Evolutionary conservation across 768 basidiomycete species (phyloP), one percentile per base, ranked within the genome.

Genomic region (Podaxis sp.): DNA sequence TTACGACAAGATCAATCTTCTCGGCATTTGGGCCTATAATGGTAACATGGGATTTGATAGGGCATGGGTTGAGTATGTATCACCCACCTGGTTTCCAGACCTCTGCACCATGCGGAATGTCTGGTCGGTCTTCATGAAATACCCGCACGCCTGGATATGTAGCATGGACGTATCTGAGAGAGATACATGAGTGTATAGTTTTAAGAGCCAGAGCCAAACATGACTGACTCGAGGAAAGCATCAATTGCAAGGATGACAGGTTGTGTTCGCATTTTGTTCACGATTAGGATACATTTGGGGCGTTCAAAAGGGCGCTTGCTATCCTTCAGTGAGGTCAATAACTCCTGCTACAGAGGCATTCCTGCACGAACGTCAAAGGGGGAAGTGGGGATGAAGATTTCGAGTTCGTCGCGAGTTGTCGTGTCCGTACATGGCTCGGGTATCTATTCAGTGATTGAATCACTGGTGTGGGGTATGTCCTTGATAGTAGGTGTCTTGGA

Each of bases 1-100:
- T 96, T 27, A 97, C 85, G 18, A 97, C 88, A 7, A 98, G 77
- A 70, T 94, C 91, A 61, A 96, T 90, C 57, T 81, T 81, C 64
- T 86, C 77, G 3, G 87, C 76, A 52, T 75, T 74, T 47, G 76
- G 79, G 50, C 81, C 81, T 77, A 66, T 32, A 57, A 46, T 44
- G 37, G 54, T 36, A 59, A 21, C 35, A 47, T 18, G 52, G 44
- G 13, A 35, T 16, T 53, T 35, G 42, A 59, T 44, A 48, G 13
- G 35, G 27, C 4, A 37, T 25, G 35, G 55, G 44, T 18, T 36
- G 23, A 2, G 40, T 37, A 50, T 38, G 47, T 10, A 47, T 37
- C 11, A 65, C 79, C 61, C 58, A 85, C 88, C 81, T 65, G 86
- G 81, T 60, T 76, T 78, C 90, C 90, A 91, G 2, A 85, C 77